Percentiles rank a stretch among this genome's conserved stretches.
phyloP scores from a whole-genome alignment of 2,329 filamentous ascomycete genomes.

The Scedosporium apiospermum region DNA sequence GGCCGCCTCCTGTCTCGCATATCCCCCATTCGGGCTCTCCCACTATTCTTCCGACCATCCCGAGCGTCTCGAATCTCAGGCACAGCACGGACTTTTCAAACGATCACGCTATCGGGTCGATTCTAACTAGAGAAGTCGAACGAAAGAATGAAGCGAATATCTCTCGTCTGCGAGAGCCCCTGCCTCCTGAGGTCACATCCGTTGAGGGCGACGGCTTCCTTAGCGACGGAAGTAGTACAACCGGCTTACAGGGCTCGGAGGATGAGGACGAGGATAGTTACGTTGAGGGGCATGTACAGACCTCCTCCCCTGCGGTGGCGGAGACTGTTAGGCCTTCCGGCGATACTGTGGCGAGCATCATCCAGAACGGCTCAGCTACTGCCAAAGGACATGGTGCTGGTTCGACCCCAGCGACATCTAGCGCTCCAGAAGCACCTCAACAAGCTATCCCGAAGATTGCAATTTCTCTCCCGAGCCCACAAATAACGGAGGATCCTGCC shows the following conservation, averaged over 20 bases:
- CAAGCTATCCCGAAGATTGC: conserved; percentile 31
- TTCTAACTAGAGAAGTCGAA: conserved; percentile 45
- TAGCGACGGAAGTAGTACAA: conserved; percentile 20
- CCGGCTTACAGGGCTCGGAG: conserved; percentile 15
- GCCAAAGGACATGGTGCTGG: neutral
- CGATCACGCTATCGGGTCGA: conserved; percentile 48
- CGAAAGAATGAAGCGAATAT: conserved; percentile 46
- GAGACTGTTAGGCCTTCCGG: neutral
- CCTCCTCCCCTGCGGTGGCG: neutral
- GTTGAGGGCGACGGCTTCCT: conserved; percentile 56
- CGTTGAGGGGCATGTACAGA: conserved; percentile 10
- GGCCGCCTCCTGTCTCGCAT: conserved; percentile 30
- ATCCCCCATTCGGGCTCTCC: neutral
- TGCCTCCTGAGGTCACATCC: conserved; percentile 62
- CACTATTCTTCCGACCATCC: conserved; percentile 9
- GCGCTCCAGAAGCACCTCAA: neutral
- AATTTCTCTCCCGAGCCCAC: conserved; percentile 29
- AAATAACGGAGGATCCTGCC: conserved; percentile 5
- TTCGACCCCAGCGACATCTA: neutral
- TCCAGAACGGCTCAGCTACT: neutral
- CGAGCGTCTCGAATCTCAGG: conserved; percentile 10
- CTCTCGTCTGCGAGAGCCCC: conserved; percentile 50
- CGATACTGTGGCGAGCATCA: too few relatives aligned
- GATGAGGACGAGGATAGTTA: conserved; percentile 32
- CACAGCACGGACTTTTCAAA: conserved; percentile 39